Percentiles rank a stretch among this genome's conserved stretches.
These are phyloP conservation scores for Tolypocladium amazonense DNA, from an alignment of 2,329 filamentous ascomycete species.

Conservation along the genomic window DNA sequence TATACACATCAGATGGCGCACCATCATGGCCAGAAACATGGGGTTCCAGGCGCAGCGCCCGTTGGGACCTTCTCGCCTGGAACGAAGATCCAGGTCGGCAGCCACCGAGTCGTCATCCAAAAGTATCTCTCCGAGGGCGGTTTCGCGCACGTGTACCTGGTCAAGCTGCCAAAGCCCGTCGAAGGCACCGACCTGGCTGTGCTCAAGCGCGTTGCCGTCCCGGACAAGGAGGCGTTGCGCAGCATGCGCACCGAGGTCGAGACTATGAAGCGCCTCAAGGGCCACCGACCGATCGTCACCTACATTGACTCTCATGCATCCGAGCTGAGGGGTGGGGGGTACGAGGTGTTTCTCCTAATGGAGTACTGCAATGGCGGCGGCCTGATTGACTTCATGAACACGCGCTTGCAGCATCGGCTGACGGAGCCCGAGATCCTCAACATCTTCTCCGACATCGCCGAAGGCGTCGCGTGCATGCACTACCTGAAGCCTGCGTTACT, in stretches of 20 bases:
- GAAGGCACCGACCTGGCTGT: constrained; percentile 75
- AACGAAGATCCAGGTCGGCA: constrained; percentile 93
- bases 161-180: constrained; percentile 69
- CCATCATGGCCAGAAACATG: constrained; percentile 21
- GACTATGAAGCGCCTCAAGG: constrained; percentile 99
- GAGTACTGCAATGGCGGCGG: constrained; percentile 93
- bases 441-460: constrained; percentile 92
- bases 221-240: constrained; percentile 86
- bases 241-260: constrained; percentile 98
- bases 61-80: constrained; percentile 84
- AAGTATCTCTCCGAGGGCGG: constrained; percentile 97
- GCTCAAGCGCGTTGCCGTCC: constrained; percentile 89
- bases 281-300: constrained; percentile 89
- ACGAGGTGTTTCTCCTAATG: constrained; percentile 98
- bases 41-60: constrained; percentile 37
- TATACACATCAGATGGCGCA: constrained; percentile 22
- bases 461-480: constrained; percentile 98
- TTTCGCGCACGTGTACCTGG: constrained; percentile 96
- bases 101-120: constrained; percentile 86
- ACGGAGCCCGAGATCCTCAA: constrained; percentile 96
- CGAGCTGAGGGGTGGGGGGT: constrained; percentile 82
- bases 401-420: constrained; percentile 84
- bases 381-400: constrained; percentile 99
- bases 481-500: constrained; percentile 90
- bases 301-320: constrained; percentile 98